A percentile compares a stretch with the other conserved stretches of the same genome.
Evolutionary conservation across 176 grass and related monocot species (phyloP).

Genomic region (Triticum aestivum): DNA sequence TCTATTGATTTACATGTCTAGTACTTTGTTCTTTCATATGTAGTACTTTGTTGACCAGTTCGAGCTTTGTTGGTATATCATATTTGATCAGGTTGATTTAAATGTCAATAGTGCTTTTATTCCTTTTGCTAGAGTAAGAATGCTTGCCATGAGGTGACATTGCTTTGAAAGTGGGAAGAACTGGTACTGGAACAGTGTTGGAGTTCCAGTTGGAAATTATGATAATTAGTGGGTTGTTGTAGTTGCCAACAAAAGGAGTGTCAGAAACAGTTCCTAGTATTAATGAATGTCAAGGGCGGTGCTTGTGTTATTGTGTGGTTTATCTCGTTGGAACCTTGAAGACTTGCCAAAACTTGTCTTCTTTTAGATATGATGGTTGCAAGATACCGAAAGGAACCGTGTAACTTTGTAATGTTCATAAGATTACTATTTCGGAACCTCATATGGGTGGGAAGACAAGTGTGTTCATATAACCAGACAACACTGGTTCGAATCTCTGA

Average conservation of each 20-base stretch:
- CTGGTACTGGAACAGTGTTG: not conserved
- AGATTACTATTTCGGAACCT: not conserved
- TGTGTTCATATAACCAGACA: not conserved
- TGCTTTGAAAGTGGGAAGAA: slow-evolving; percentile 5
- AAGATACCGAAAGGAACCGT: too few species aligned
- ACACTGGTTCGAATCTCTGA: slow-evolving; percentile 2
- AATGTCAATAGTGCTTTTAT: not conserved
- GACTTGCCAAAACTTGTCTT: not conserved
- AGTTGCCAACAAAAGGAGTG: not conserved
- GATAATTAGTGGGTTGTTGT: not conserved
- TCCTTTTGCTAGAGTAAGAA: not conserved
- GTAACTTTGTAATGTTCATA: not conserved
- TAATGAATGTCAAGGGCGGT: not conserved
- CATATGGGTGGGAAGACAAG: not conserved
- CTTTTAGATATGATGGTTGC: too few species aligned
- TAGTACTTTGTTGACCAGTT: not conserved
- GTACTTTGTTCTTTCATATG: not conserved
- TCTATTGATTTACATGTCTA: slow-evolving; percentile 5
- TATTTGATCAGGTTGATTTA: not conserved
- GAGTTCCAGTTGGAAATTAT: not conserved
- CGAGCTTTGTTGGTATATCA: not conserved
- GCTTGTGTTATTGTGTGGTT: slow-evolving; percentile 1
- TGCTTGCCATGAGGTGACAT: not conserved
- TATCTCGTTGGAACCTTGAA: not conserved
- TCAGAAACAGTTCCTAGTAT: not conserved